Conservation (phyloP, 139 green algal species). For the Chlamydomonas incerta region DNA sequence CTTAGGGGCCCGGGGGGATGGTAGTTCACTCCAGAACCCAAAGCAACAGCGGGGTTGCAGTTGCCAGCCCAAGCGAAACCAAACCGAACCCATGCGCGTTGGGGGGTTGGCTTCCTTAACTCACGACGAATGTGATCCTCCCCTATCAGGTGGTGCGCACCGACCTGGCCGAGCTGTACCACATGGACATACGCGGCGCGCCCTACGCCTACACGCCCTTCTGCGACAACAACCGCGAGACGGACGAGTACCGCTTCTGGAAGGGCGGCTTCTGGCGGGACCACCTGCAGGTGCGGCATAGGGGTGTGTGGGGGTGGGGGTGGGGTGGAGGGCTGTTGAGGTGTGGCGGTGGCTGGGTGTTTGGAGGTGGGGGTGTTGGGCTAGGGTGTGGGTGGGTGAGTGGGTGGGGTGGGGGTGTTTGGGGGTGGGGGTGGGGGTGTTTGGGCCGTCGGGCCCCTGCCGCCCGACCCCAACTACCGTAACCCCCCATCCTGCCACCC, state of each 20-base stretch:
- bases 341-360: not conserved
- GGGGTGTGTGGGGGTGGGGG: not conserved
- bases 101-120: no score
- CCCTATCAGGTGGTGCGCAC: slow-evolving; percentile 79
- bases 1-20: no score
- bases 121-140: no score
- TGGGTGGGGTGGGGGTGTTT: not conserved
- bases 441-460: no score
- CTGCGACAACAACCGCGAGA: slow-evolving; percentile 97
- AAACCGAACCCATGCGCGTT: no score
- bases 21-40: no score
- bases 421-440: no score
- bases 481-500: no score
- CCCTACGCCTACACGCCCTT: slow-evolving; percentile 98
- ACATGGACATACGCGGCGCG: slow-evolving; percentile 94
- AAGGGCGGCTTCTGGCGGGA: slow-evolving; percentile 97
- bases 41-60: no score
- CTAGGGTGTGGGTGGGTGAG: not conserved
- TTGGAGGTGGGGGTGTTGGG: not conserved
- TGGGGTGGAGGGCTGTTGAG: not conserved
- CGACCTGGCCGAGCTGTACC: slow-evolving; percentile 92
- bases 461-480: no score
- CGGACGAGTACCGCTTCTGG: slow-evolving; percentile 99
- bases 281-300: slow-evolving; percentile 88
- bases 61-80: no score